Evolutionary conservation across 805 yeast genomes (phyloP).

Genomic region (Tetrapisispora taiwanensis): DNA sequence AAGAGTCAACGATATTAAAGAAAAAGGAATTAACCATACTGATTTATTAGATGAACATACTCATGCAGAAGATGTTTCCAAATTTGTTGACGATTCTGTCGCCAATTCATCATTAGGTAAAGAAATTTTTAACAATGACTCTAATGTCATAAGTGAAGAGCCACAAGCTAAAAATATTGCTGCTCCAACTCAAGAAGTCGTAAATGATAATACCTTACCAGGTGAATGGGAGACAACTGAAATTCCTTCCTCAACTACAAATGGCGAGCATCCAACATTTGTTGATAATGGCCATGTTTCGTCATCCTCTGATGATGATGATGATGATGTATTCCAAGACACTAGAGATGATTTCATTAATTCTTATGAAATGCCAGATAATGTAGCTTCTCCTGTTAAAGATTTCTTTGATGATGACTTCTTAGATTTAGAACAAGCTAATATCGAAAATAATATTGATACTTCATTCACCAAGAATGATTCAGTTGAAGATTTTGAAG

Average conservation of each 20-base stretch:
- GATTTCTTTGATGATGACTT: slow-evolving; percentile 35
- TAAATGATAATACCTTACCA: neutral
- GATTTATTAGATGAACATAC: slow-evolving; percentile 5
- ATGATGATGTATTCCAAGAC: slow-evolving; percentile 27
- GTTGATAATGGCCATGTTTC: neutral
- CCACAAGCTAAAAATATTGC: slow-evolving; percentile 8
- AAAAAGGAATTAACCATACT: slow-evolving; percentile 6
- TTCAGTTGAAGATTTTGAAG: slow-evolving; percentile 22
- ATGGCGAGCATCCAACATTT: neutral
- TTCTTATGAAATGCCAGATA: neutral
- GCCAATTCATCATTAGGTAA: slow-evolving; percentile 16
- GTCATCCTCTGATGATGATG: slow-evolving; percentile 5
- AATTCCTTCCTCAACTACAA: neutral
- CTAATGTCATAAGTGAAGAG: neutral
- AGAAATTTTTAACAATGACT: neutral
- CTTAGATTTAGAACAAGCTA: slow-evolving; percentile 36
- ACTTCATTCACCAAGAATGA: slow-evolving; percentile 11
- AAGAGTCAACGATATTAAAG: slow-evolving; percentile 29
- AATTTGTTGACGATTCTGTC: slow-evolving; percentile 23
- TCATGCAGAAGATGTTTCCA: slow-evolving; percentile 7
- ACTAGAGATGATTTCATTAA: slow-evolving; percentile 4
- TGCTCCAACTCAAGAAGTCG: slow-evolving; percentile 3
- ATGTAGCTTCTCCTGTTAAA: slow-evolving; percentile 5
- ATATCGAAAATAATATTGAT: slow-evolving; percentile 27
- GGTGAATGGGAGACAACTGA: slow-evolving; percentile 7